Percentiles rank a stretch among this genome's conserved stretches.
Conservation (phyloP, 805 yeast genomes). For the Teunomyces atbi region DNA sequence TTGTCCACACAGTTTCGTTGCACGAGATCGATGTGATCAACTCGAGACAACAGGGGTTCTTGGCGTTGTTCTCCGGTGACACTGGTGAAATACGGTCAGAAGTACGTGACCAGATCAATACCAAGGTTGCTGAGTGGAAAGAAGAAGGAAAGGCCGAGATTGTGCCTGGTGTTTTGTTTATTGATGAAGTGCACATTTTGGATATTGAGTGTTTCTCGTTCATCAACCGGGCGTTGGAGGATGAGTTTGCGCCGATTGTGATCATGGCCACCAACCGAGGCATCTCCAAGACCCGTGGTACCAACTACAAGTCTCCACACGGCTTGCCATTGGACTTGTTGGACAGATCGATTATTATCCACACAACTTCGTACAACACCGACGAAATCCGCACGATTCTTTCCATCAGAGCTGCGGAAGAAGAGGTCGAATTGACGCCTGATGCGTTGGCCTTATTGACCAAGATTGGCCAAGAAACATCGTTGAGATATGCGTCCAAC, state of each 20-base stretch:
- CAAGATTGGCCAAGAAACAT: constrained; percentile 84
- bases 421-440: constrained; percentile 77
- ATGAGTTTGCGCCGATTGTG: constrained; percentile 94
- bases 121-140: constrained; percentile 96
- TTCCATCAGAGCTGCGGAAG: constrained; percentile 88
- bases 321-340: constrained; percentile 95
- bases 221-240: constrained; percentile 93
- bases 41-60: constrained; percentile 95
- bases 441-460: constrained; percentile 88
- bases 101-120: constrained; percentile 93
- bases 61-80: constrained; percentile 92
- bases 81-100: constrained; percentile 97
- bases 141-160: constrained; percentile 99
- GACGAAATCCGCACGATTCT: constrained; percentile 87
- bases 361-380: constrained; percentile 72
- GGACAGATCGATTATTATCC: constrained; percentile 90
- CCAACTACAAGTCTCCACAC: constrained; percentile 91
- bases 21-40: constrained; percentile 98
- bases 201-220: constrained; percentile 96
- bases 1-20: constrained; percentile 95
- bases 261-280: constrained; percentile 99
- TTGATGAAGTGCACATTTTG: constrained; percentile 98
- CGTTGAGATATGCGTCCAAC: constrained; percentile 89
- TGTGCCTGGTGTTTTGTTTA: constrained; percentile 94
- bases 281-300: constrained; percentile 88